Base-by-base conservation (phyloP, 345 rosid genomes). In the Cardiospermum halicacabum region DNA sequence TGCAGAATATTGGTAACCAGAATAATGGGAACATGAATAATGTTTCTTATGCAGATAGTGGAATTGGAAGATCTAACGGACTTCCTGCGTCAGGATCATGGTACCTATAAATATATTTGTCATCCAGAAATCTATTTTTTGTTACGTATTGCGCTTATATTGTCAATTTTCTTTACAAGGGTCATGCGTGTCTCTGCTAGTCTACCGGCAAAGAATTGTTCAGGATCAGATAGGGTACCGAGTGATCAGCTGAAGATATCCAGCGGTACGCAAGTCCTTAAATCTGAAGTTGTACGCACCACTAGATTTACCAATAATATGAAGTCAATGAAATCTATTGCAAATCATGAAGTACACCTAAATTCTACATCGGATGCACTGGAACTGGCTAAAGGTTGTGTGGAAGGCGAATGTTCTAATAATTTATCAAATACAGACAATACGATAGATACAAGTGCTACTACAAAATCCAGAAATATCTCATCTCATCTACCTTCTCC, bases 1-100 rank as follows among this genome's bases (percentile, higher is more conserved):
- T 58, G 68, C 85, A 86, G 91, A 79, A 56, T 68, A 58, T 78
- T 39, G 70, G 63, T 16, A 81, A 73, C 54, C 65, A 53, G 65
- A 74, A 67, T 62, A 78, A 69, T 71, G 75, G 81, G 63, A 81
- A 73, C 54, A 63, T 49, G 65, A 74, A 67, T 62, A 78, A 69
- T 71, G 75, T 79, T 62, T 85, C 88, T 53, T 87, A 87, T 48
- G 81, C 91, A 42, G 78, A 77, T 77, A 84, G 79, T 73, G 79
- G 78, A 64, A 53, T 73, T 54, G 66, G 77, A 58, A 78, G 79
- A 77, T 80, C 88, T 34, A 62, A 69, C 32, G 79, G 76, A 13
- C 96, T 86, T 65, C 97, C 96, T 58, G 84, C 89, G 26, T 87
- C 88, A 39, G 84, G 93, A 21, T 82, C 97, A 66, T 91, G 97